These are phyloP conservation scores for Ascoidea rubescens DNA, from an alignment of 805 yeast genomes.

Conservation along the genomic window DNA sequence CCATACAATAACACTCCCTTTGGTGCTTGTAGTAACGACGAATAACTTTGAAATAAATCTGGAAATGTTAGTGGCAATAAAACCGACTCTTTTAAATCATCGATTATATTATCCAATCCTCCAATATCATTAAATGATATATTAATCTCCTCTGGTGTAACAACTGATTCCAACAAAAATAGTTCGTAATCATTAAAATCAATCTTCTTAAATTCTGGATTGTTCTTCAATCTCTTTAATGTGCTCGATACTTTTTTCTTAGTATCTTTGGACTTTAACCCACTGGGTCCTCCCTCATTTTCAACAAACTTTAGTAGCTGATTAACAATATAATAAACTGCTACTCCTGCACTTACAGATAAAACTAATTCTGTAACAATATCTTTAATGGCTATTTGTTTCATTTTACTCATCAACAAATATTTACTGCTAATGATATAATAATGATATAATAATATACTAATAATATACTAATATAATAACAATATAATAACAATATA, in stretches of 20 bases:
- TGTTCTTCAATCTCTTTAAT: constrained; percentile 40
- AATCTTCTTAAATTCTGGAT: constrained; percentile 40
- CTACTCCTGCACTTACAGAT: constrained; percentile 49
- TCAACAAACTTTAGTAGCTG: constrained; percentile 20
- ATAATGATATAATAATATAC: too few relatives aligned
- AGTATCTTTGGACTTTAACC: constrained; percentile 37
- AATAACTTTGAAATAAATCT: constrained; percentile 55
- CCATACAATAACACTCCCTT: constrained; percentile 89
- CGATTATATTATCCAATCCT: constrained; percentile 71
- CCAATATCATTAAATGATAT: constrained; percentile 77
- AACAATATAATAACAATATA: too few relatives aligned
- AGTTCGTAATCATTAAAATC: constrained; percentile 63
- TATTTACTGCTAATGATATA: too few relatives aligned
- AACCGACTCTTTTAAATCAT: constrained; percentile 78
- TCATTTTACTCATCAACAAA: not conserved
- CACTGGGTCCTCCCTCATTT: constrained; percentile 27
- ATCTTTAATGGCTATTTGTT: constrained; percentile 22
- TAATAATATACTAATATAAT: too few relatives aligned
- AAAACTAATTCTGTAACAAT: constrained; percentile 32
- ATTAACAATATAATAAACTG: constrained; percentile 49
- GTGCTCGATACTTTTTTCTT: constrained; percentile 47
- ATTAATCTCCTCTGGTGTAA: constrained; percentile 72
- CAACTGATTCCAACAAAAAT: constrained; percentile 60
- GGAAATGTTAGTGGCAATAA: constrained; percentile 76
- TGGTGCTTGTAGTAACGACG: constrained; percentile 70